Conservation (phyloP, 129 eudicot genomes). For the carrot (Daucus carota) region DH1_v3.0 NC_030384.2:42895501-42896000, state of each 20-base stretch:
- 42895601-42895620: conserved; percentile 4
- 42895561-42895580: conserved; percentile 18
- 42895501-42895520: conserved; percentile 16
- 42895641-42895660: neutral
- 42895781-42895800: conserved; percentile 46
- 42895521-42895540: conserved; percentile 10
- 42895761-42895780: conserved; percentile 45
- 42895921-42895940: conserved; percentile 56
- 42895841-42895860: conserved; percentile 31
- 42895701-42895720: no score
- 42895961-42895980: conserved; percentile 48
- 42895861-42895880: conserved; percentile 21
- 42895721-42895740: conserved; percentile 43
- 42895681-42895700: neutral
- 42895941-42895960: conserved; percentile 42
- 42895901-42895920: conserved; percentile 62
- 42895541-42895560: neutral
- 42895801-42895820: conserved; percentile 48
- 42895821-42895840: conserved; percentile 52
- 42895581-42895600: conserved; percentile 27
- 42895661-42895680: neutral
- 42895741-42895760: conserved; percentile 44
- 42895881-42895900: conserved; percentile 23
- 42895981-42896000: conserved; percentile 19
- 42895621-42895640: neutral